Evolutionary conservation across 2,329 filamentous ascomycete genomes (phyloP).

Genomic region (Leptographium radiaticola): DNA sequence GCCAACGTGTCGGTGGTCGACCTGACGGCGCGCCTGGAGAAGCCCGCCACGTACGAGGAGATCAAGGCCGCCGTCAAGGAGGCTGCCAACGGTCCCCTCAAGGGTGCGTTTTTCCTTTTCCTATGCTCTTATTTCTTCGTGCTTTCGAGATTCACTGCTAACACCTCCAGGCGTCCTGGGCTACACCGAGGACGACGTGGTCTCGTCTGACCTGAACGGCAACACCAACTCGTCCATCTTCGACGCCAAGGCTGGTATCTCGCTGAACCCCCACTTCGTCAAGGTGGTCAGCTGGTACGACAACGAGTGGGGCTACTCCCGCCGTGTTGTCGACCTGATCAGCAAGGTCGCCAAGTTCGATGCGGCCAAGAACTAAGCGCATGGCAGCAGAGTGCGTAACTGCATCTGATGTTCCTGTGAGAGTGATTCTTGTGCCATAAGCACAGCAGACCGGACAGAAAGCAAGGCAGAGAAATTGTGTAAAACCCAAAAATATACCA

Average conservation of each 20-base stretch:
- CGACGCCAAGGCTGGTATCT: conserved; percentile 97
- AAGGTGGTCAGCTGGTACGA: conserved; percentile 98
- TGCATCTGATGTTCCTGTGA: not conserved
- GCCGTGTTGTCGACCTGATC: conserved; percentile 76
- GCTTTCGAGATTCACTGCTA: not conserved
- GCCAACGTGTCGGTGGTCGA: conserved; percentile 99
- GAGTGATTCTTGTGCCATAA: not conserved
- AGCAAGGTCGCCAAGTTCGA: conserved; percentile 72
- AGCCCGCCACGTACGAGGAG: conserved; percentile 73
- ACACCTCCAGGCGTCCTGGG: conserved; percentile 58
- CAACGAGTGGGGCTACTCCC: conserved; percentile 99
- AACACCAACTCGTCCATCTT: conserved; percentile 94
- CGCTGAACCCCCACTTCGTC: conserved; percentile 96
- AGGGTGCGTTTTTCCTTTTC: conserved; percentile 50
- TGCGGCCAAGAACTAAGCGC: conserved; percentile 18
- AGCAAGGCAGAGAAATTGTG: too few relatives aligned
- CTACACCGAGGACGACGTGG: conserved; percentile 95
- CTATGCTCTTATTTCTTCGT: not conserved
- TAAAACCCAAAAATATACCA: too few relatives aligned
- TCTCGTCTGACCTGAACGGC: conserved; percentile 89
- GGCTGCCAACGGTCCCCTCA: conserved; percentile 69
- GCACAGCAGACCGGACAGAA: not conserved
- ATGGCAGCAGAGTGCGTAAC: not conserved
- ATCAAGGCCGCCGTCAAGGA: conserved; percentile 91
- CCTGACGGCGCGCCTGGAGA: conserved; percentile 87